Evolutionary conservation across 2,329 filamentous ascomycete genomes (phyloP), one percentile per base, ranked within the genome.

Genomic region (Pestalotiopsis sp.): DNA sequence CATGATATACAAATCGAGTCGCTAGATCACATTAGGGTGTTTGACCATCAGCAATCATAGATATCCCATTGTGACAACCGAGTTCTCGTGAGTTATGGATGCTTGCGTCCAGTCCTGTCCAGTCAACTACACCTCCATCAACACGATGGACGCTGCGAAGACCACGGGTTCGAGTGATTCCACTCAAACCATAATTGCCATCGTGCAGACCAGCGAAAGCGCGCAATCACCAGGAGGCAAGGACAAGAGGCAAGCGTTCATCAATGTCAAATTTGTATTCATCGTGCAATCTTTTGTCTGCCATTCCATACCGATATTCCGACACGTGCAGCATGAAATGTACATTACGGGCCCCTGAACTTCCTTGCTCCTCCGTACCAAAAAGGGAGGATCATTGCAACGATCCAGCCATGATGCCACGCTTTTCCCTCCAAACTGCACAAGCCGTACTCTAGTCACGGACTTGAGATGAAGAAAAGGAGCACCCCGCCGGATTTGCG

Each of bases 291-390:
- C 39, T 63, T 68, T 63, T 68, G 23, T 67, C 64, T n/a, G 61
- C 36, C 61, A 31, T 11, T n/a, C 59, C 20, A 27, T 65, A 56
- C 38, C n/a, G 41, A 25, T 59, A 45, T 68, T 68, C 67, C 61
- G 27, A 65, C 67, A 68, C 59, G 23, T 45, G 6, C 38, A 66
- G 39, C 67, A 52, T 59, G n/a, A 31, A 65, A 68, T 68, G 67
- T 68, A 68, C 67, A 65, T 65, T 14, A 59, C 23, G 27, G 36
- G 6, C 13, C n/a, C 25, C 45, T 64, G 23, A 41, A n/a, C 59
- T 67, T 61, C 20, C n/a, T 20, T 31, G 23, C 20, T 17, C 52
- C 25, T 41, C 31, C n/a, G 36, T 57, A 25, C 63, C 57, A 58
- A 65, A 23, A 25, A n/a, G 27, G 27, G 38, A 31, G n/a, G 14